phyloP scores from a whole-genome alignment of 768 basidiomycete genomes.

The Suillus placidus region DNA sequence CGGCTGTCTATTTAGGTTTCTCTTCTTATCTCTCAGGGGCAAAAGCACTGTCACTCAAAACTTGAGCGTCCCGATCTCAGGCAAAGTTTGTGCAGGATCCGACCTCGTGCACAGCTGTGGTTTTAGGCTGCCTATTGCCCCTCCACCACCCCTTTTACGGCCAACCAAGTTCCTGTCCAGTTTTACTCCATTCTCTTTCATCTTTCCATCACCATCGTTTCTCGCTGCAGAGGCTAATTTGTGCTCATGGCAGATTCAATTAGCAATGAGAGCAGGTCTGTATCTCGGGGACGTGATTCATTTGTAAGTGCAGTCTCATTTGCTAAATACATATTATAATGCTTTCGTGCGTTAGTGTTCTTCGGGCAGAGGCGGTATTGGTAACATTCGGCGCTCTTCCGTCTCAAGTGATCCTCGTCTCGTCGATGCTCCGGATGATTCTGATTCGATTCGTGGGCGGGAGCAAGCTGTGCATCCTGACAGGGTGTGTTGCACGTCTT shows the following conservation, averaged over 20 bases:
- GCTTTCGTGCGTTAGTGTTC: slow-evolving; percentile 41
- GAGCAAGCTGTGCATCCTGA: slow-evolving; percentile 47
- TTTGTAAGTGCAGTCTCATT: slow-evolving; percentile 44
- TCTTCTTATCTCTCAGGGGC: slow-evolving; percentile 10
- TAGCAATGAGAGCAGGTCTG: slow-evolving; percentile 43
- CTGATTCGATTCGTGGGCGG: slow-evolving; percentile 58
- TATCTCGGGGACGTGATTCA: slow-evolving; percentile 61
- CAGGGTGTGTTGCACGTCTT: slow-evolving; percentile 34
- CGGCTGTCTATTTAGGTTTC: neutral
- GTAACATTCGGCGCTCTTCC: slow-evolving; percentile 62
- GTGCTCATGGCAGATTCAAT: slow-evolving; percentile 30
- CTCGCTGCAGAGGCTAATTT: neutral
- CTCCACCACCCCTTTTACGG: neutral
- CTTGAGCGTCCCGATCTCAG: neutral
- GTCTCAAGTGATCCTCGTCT: slow-evolving; percentile 47
- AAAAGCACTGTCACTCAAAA: neutral
- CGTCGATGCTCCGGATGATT: slow-evolving; percentile 54
- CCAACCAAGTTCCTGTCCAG: neutral
- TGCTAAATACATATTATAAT: slow-evolving; percentile 9
- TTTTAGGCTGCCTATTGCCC: neutral
- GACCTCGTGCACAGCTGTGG: slow-evolving; percentile 7
- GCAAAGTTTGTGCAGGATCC: slow-evolving; percentile 7
- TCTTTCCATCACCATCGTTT: neutral
- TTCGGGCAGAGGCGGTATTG: slow-evolving; percentile 68
- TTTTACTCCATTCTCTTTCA: slow-evolving; percentile 1